Evolutionary conservation across 371 early-diverging fungal species (phyloP).

Genomic region (Phascolomyces articulosus): DNA sequence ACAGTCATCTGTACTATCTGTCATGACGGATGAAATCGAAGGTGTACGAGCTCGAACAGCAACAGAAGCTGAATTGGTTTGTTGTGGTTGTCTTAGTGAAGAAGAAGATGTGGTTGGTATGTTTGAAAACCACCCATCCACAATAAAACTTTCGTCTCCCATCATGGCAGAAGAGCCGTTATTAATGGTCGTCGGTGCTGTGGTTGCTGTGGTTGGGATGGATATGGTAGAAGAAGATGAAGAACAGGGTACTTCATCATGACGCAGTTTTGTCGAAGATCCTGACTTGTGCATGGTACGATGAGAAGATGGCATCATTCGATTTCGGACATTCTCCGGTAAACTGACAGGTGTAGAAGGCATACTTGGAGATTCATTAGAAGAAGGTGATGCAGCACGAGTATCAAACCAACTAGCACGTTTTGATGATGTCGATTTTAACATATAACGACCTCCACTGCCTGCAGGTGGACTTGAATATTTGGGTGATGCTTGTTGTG

Average conservation of each 20-base stretch:
- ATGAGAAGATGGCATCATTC: background rate
- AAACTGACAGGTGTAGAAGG: conserved; percentile 22
- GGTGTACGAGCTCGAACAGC: conserved; percentile 3
- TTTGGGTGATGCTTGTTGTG: conserved; percentile 20
- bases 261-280: background rate
- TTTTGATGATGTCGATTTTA: conserved; percentile 9
- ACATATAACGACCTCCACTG: conserved; percentile 8
- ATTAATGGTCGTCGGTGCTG: too few species aligned
- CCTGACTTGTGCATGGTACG: conserved; percentile 4
- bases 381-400: conserved; percentile 22
- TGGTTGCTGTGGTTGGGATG: too few species aligned
- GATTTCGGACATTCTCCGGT: background rate
- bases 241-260: background rate
- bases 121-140: background rate
- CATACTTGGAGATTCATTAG: conserved; percentile 14
- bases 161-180: background rate
- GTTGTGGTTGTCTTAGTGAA: conserved; percentile 3
- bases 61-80: background rate
- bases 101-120: background rate
- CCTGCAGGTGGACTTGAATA: conserved; percentile 25
- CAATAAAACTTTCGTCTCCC: background rate
- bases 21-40: conserved; percentile 7
- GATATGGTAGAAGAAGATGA: too few species aligned
- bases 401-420: conserved; percentile 46
- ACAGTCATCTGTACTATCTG: conserved; percentile 3